phyloP scores from a whole-genome alignment of 768 basidiomycete species.

The Auriculariales sp. region DNA sequence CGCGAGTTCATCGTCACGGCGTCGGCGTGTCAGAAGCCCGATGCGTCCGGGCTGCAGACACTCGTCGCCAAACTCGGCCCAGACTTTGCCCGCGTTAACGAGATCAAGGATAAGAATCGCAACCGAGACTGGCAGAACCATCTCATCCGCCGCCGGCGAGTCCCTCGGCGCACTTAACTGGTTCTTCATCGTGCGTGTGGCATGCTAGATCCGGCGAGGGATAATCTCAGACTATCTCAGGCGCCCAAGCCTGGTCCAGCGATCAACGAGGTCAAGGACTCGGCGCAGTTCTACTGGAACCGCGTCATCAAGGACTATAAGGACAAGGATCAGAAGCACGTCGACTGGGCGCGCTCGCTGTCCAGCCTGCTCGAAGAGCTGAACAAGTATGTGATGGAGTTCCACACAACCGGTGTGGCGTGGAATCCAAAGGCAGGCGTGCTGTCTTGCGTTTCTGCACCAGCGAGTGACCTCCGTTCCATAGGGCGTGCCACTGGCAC shows the following conservation, averaged over 20 bases:
- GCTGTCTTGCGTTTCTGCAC: conserved; percentile 8
- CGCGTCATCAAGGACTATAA: conserved; percentile 86
- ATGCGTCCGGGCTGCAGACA: conserved; percentile 36
- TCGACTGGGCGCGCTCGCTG: conserved; percentile 77
- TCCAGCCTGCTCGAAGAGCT: conserved; percentile 58
- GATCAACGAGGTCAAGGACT: conserved; percentile 73
- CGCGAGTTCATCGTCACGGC: conserved; percentile 54
- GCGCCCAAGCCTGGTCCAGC: conserved; percentile 70
- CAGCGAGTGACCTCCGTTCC: not conserved
- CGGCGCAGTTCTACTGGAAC: conserved; percentile 78
- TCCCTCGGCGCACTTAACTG: conserved; percentile 74
- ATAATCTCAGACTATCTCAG: conserved; percentile 12
- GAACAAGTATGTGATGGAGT: conserved; percentile 70
- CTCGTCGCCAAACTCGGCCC: conserved; percentile 48
- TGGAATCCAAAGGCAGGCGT: conserved; percentile 85
- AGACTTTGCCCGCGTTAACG: conserved; percentile 56
- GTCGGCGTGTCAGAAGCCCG: conserved; percentile 67
- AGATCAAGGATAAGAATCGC: conserved; percentile 70
- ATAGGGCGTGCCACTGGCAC: conserved; percentile 43
- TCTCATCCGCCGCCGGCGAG: conserved; percentile 66
- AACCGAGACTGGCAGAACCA: conserved; percentile 75
- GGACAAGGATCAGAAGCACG: conserved; percentile 80
- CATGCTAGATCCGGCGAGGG: not conserved
- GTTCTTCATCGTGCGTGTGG: conserved; percentile 59
- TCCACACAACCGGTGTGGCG: conserved; percentile 69